These are phyloP conservation scores for Boletus tomentosulus DNA, from an alignment of 768 basidiomycete genomes.

Conservation along the genomic window DNA sequence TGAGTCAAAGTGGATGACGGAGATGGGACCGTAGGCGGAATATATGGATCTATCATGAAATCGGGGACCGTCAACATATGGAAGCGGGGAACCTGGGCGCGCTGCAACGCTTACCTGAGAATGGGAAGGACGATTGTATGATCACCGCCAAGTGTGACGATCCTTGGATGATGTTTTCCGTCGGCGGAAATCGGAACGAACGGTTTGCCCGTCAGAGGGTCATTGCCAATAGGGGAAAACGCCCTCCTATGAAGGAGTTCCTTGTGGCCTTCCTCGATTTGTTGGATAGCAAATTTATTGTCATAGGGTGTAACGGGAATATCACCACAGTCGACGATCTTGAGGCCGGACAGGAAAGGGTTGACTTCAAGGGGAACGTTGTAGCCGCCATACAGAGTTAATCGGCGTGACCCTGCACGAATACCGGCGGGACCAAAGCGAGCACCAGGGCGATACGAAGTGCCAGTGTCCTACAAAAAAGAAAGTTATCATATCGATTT, in stretches of 20 bases:
- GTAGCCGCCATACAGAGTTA: constrained; percentile 75
- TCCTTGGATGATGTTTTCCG: constrained; percentile 70
- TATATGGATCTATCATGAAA: constrained; percentile 56
- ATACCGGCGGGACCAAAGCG: constrained; percentile 85
- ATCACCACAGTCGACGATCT: constrained; percentile 74
- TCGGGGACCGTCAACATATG: background rate
- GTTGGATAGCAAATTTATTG: constrained; percentile 66
- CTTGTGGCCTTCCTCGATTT: constrained; percentile 73
- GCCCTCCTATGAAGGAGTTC: constrained; percentile 60
- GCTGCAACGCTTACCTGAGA: constrained; percentile 23
- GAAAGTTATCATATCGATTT: background rate
- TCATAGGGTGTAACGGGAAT: constrained; percentile 79
- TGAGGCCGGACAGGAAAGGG: constrained; percentile 65
- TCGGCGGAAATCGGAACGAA: constrained; percentile 61
- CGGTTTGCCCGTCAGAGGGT: constrained; percentile 52
- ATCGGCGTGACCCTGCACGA: constrained; percentile 69
- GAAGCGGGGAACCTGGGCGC: background rate
- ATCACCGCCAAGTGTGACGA: constrained; percentile 84
- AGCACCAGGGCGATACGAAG: constrained; percentile 78
- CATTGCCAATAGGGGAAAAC: constrained; percentile 60
- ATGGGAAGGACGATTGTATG: constrained; percentile 77
- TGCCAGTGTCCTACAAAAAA: constrained; percentile 54
- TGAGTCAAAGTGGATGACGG: constrained; percentile 85
- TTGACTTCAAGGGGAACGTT: constrained; percentile 72
- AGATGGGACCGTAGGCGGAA: constrained; percentile 73